A percentile compares a stretch with the other conserved stretches of the same genome.
Conservation (phyloP, 106 monocot genomes). For the Apostasia ramifera region DNA sequence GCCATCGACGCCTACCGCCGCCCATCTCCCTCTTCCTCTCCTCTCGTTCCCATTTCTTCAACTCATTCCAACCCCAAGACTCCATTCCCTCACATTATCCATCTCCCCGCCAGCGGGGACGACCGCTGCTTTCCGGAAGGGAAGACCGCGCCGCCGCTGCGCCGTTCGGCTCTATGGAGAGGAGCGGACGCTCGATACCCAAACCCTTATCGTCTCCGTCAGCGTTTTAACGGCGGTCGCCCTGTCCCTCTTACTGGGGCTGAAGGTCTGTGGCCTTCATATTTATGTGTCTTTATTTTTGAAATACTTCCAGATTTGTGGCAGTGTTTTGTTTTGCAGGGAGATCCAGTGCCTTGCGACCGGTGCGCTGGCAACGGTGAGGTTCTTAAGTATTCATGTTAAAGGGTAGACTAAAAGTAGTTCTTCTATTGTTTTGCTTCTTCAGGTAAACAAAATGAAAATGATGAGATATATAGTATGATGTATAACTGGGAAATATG, state of each 20-base stretch:
- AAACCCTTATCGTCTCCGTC: slow-evolving; percentile 53
- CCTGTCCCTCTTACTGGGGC: slow-evolving; percentile 60
- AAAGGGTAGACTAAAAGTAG: too few relatives aligned
- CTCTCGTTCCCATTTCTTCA: slow-evolving; percentile 12
- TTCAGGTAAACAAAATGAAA: too few relatives aligned
- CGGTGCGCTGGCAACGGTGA: slow-evolving; percentile 73
- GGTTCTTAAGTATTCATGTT: background rate
- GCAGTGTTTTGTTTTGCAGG: slow-evolving; percentile 22
- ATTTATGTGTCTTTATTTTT: background rate
- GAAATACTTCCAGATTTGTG: background rate
- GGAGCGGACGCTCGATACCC: slow-evolving; percentile 48
- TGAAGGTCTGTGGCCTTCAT: slow-evolving; percentile 29
- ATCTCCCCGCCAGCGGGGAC: slow-evolving; percentile 4
- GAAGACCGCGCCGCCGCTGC: slow-evolving; percentile 1
- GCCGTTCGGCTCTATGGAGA: slow-evolving; percentile 18
- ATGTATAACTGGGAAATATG: too few relatives aligned
- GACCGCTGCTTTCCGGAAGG: background rate
- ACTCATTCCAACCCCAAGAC: background rate
- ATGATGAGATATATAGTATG: too few relatives aligned
- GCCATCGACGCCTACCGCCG: background rate
- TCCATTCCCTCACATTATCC: background rate
- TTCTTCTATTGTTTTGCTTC: too few relatives aligned
- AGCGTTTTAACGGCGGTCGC: slow-evolving; percentile 52
- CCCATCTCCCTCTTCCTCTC: slow-evolving; percentile 1
- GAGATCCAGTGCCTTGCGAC: slow-evolving; percentile 64